Evolutionary conservation across 1,284 basidiomycete species (phyloP).

Genomic region (Cerrena zonata): DNA sequence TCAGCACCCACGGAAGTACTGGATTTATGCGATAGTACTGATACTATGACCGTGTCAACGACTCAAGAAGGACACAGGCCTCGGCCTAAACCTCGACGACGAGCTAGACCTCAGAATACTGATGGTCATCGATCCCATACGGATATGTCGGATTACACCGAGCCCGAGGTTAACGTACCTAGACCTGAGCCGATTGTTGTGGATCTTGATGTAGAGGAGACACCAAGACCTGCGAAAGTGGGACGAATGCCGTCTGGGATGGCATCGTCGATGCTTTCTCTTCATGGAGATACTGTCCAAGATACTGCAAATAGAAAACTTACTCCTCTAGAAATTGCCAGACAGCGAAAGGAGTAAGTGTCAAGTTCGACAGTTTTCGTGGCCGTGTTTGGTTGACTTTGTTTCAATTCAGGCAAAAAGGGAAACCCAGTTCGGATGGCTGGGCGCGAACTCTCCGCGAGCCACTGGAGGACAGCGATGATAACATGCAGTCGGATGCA

Average conservation of each 20-base stretch:
- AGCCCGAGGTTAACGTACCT: too few species aligned
- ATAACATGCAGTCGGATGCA: background rate
- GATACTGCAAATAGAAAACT: background rate
- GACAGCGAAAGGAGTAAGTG: background rate
- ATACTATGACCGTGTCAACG: background rate
- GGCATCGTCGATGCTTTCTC: background rate
- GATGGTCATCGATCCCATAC: background rate
- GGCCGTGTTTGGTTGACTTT: too few species aligned
- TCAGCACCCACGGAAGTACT: background rate
- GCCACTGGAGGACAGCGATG: background rate
- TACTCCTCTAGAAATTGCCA: background rate
- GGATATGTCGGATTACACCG: background rate
- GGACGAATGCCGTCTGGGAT: background rate
- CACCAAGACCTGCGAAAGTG: background rate
- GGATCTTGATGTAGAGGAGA: background rate
- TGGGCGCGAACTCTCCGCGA: background rate
- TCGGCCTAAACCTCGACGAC: background rate
- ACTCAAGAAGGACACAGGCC: background rate
- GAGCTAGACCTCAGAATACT: background rate
- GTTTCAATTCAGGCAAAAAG: background rate
- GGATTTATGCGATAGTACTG: background rate
- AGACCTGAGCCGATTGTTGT: background rate
- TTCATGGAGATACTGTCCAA: background rate
- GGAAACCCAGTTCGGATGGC: too few species aligned
- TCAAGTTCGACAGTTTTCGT: background rate